A percentile compares a stretch with the other conserved stretches of the same genome.
Evolutionary conservation across 768 basidiomycete species (phyloP).

Genomic region (Suillus brevipes): DNA sequence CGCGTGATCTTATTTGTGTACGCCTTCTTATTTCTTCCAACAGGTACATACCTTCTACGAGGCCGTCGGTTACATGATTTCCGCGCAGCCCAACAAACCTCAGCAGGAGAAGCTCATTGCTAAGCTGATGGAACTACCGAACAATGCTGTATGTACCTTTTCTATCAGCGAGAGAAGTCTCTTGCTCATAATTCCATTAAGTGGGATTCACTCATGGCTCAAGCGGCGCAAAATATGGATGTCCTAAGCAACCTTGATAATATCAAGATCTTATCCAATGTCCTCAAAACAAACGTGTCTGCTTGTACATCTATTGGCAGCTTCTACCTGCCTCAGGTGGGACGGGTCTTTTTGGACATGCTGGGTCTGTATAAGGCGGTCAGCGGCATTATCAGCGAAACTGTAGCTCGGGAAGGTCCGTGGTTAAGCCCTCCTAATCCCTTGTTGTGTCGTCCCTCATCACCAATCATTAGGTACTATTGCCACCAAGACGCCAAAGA

Average conservation of each 20-base stretch:
- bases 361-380: slow-evolving; percentile 97
- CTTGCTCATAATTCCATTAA: slow-evolving; percentile 31
- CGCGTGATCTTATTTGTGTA: slow-evolving; percentile 12
- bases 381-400: slow-evolving; percentile 93
- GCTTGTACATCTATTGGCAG: slow-evolving; percentile 96
- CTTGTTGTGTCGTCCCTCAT: slow-evolving; percentile 4
- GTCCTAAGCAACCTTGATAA: slow-evolving; percentile 90
- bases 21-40: background rate
- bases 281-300: slow-evolving; percentile 97
- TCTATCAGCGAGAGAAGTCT: background rate
- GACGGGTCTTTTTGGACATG: slow-evolving; percentile 96
- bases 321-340: slow-evolving; percentile 97
- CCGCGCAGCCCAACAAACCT: slow-evolving; percentile 96
- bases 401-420: slow-evolving; percentile 81
- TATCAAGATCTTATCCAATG: slow-evolving; percentile 94
- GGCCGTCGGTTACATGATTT: slow-evolving; percentile 99
- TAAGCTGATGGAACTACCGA: slow-evolving; percentile 96
- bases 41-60: slow-evolving; percentile 97
- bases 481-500: slow-evolving; percentile 96
- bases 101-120: slow-evolving; percentile 94
- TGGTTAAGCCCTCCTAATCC: slow-evolving; percentile 3
- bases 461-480: slow-evolving; percentile 59
- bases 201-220: slow-evolving; percentile 98
- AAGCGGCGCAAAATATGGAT: slow-evolving; percentile 90
- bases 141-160: slow-evolving; percentile 74